Base-by-base conservation (phyloP, 345 rosid genomes). In the Eucalyptus microcorys region DNA sequence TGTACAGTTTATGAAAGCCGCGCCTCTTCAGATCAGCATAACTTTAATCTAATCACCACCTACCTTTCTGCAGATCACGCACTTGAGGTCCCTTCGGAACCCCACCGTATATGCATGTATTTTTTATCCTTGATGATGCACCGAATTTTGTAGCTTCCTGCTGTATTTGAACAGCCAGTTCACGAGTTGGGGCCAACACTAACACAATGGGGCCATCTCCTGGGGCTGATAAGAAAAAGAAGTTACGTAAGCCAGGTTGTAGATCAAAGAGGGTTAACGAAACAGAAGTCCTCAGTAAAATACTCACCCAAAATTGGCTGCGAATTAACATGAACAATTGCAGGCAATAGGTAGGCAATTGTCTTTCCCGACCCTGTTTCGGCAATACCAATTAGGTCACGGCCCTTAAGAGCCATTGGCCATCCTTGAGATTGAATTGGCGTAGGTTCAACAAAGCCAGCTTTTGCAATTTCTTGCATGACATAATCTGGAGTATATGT, bases 31-130 rank as follows among this genome's bases (percentile, higher is more conserved):
- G 88, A 94, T 85, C 90, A 89, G 91, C 91, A 87, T 92, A 87
- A 88, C 90, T 89, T 91, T 87, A 91, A 90, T 90, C 86, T 89
- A 89, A 88, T 90, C 87, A 92, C 90, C 89, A 87, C 92, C 92
- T 88, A 98, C 99, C 99, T 96, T 98, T 98, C 94, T 97, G 99
- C 89, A 98, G 96, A 95, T 98, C 99, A 93, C 99, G 99, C 89
- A 98, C 98, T 92, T 98, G 99, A 91, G 99, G 99, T 91, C 99
- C 99, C 93, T 98, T 98, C 12, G 99, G 99, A 91, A 98, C 99
- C 90, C 99, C 99, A 90, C 99, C 99, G 87, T 98, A 98, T 86
- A 97, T 93, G 93, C 99, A 97, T 52, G 99, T 97, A 91, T 91
- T 97, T 92, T 98, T 98, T 86, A 98, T 97, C 92, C 93, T 95